Percentiles rank a stretch among this genome's conserved stretches.
Conservation (phyloP, 2,329 filamentous ascomycete species). For the Fusarium nygamai region DNA sequence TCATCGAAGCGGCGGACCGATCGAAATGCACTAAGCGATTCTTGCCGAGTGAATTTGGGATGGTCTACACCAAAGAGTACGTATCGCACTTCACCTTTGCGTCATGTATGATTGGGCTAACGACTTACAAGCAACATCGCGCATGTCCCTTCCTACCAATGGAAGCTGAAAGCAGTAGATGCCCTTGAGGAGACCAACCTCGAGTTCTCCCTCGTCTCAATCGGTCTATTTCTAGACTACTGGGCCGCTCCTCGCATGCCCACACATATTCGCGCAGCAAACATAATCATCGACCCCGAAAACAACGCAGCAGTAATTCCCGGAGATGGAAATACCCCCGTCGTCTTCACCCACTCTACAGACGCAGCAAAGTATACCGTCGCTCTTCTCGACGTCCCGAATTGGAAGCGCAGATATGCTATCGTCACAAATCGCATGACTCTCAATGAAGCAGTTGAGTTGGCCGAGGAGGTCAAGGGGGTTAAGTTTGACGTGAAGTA, state of each 20-base stretch:
- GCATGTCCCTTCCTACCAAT: neutral
- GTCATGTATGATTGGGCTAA: neutral
- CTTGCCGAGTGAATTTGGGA: neutral
- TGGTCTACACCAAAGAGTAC: neutral
- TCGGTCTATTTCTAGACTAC: neutral
- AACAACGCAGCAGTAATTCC: neutral
- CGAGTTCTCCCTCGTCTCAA: neutral
- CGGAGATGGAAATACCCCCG: neutral
- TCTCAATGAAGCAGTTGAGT: neutral
- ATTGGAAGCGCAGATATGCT: neutral
- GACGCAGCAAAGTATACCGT: neutral
- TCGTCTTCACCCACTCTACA: neutral
- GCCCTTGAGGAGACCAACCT: neutral
- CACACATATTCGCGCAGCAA: neutral
- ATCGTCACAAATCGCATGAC: neutral
- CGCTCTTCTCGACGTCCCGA: neutral
- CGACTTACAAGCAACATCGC: neutral
- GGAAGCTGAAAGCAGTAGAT: neutral
- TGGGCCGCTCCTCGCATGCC: neutral
- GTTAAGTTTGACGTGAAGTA: neutral
- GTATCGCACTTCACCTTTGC: fast-evolving
- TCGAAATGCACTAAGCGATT: neutral
- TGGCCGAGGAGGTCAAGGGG: neutral
- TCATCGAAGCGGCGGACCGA: neutral
- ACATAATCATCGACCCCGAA: neutral